phyloP scores from a whole-genome alignment of 805 yeast genomes.

The Starmerella asiatica region DNA sequence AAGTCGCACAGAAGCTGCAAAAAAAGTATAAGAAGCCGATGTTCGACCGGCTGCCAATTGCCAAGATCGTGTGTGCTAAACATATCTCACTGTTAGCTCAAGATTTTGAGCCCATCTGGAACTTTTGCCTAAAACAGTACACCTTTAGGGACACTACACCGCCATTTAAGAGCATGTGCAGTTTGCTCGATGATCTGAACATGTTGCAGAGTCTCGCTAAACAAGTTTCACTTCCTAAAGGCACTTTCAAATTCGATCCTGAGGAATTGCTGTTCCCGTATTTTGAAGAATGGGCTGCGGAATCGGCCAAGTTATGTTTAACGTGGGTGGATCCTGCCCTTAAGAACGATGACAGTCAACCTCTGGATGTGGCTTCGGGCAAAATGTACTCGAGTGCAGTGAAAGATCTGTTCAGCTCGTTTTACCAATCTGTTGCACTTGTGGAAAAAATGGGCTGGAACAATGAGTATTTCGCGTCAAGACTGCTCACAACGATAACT shows the following conservation, averaged over 20 bases:
- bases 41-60: constrained; percentile 43
- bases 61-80: constrained; percentile 27
- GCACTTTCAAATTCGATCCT: constrained; percentile 39
- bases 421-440: constrained; percentile 44
- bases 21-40: constrained; percentile 48
- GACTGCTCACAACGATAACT: constrained; percentile 45
- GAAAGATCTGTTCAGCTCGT: constrained; percentile 49
- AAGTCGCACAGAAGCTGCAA: constrained; percentile 39
- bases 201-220: constrained; percentile 40
- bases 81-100: constrained; percentile 25
- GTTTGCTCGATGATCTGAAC: constrained; percentile 39
- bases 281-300: constrained; percentile 31
- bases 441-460: constrained; percentile 53
- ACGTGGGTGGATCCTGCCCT: constrained; percentile 44
- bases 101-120: constrained; percentile 27
- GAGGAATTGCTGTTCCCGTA: constrained; percentile 45
- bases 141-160: constrained; percentile 19
- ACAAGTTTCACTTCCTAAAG: constrained; percentile 34
- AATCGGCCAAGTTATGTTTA: constrained; percentile 35
- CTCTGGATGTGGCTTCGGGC: constrained; percentile 33
- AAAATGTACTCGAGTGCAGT: constrained; percentile 45
- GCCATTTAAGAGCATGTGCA: constrained; percentile 43
- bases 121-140: constrained; percentile 21
- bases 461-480: constrained; percentile 48
- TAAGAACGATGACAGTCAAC: constrained; percentile 43